These are phyloP conservation scores for Aspergillus sojae DNA, from an alignment of 2,329 filamentous ascomycete genomes.

Conservation along the genomic window DNA sequence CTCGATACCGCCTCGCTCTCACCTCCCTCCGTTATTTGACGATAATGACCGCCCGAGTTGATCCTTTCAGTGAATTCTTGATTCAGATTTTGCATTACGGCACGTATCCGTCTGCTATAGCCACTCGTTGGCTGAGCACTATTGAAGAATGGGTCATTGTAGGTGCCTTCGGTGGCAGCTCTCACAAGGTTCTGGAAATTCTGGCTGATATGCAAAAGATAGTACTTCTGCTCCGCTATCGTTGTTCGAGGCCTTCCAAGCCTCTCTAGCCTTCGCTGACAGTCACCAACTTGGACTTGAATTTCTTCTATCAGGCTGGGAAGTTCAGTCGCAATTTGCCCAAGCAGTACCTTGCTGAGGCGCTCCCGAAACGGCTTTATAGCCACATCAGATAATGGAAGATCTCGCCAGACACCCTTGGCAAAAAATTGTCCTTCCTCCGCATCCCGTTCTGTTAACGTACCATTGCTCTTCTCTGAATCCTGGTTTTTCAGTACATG, in stretches of 20 bases:
- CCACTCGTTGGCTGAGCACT: constrained; percentile 21
- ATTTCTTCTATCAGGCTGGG: constrained; percentile 42
- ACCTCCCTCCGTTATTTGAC: background rate
- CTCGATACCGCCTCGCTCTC: background rate
- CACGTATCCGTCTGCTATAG: constrained; percentile 35
- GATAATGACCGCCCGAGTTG: constrained; percentile 12
- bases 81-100: constrained; percentile 32
- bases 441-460: constrained; percentile 27
- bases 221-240: constrained; percentile 25
- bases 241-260: constrained; percentile 31
- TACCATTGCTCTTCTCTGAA: constrained; percentile 36
- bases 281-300: constrained; percentile 34
- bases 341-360: constrained; percentile 37
- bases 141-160: constrained; percentile 37
- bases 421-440: constrained; percentile 38
- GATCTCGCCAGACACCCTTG: constrained; percentile 26
- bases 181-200: constrained; percentile 41
- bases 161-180: constrained; percentile 36
- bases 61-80: constrained; percentile 25
- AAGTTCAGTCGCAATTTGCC: constrained; percentile 37
- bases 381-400: constrained; percentile 32
- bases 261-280: constrained; percentile 28
- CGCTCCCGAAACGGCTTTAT: constrained; percentile 34
- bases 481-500: constrained; percentile 52
- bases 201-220: constrained; percentile 41